Evolutionary conservation across 345 rosid species (phyloP), one percentile per base, ranked within the genome.

Genomic region (Citrus mangshanensis): DNA sequence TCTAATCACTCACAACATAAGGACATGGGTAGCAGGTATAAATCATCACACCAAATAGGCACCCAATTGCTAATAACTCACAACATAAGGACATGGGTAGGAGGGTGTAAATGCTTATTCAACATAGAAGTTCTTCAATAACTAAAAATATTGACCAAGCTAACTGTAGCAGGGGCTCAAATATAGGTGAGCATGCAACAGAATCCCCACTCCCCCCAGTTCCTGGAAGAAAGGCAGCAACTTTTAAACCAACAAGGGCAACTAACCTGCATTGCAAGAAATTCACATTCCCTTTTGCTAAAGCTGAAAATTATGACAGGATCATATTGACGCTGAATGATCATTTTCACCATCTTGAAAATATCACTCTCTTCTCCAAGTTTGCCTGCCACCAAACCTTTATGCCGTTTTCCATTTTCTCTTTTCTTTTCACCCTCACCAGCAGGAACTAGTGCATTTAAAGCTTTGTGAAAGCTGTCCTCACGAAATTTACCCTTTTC

Each of bases 301-400:
- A 96, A 96, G 85, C 95, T 91, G 88, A 96, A 96, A 84, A 93
- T 89, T 77, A 96, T 93, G 79, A 96, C 98, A 27, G 99, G 99
- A 77, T 96, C 99, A 77, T 96, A 96, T 62, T 96, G 99, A 46
- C 98, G 91, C 80, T 86, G 93, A 86, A 96, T 90, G 60, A 96
- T 92, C 99, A 94, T 96, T 84, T 96, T 96, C 80, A 96, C 97
- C 95, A 96, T 86, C 88, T 93, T 96, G 87, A 96, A 94, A 65
- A 96, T 96, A 76, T 96, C 99, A 76, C 95, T 94, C 86, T 94
- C 97, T 87, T 96, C 99, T 82, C 98, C 98, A 84, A 91, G 86
- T 88, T 88, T 89, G 34, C 95, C 92, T 74, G 88, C 82, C 65
- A 79, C 64, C 78, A 91, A 82, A 68, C 94, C 93, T 84, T 91